Evolutionary conservation across 768 basidiomycete species (phyloP).

Genomic region (Megacollybia marginata): DNA sequence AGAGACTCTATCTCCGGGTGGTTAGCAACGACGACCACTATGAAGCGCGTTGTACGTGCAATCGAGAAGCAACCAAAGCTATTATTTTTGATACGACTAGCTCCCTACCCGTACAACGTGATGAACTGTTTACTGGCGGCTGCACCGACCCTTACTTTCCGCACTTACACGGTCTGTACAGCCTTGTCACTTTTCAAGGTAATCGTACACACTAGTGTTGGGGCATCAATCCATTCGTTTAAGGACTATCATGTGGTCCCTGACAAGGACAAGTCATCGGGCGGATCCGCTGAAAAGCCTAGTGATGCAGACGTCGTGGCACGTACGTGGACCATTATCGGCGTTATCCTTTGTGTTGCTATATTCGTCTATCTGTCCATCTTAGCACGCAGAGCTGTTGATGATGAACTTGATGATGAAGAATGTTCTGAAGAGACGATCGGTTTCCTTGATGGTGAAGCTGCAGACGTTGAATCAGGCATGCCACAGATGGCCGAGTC

Average conservation of each 20-base stretch:
- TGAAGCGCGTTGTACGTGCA: slow-evolving; percentile 78
- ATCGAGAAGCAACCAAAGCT: slow-evolving; percentile 84
- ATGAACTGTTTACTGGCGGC: slow-evolving; percentile 93
- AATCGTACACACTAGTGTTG: slow-evolving; percentile 84
- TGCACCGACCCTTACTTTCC: slow-evolving; percentile 71
- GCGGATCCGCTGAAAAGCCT: slow-evolving; percentile 18
- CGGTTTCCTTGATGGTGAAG: slow-evolving; percentile 37
- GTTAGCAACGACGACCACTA: slow-evolving; percentile 61
- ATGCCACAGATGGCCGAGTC: slow-evolving; percentile 40
- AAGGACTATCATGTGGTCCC: slow-evolving; percentile 47
- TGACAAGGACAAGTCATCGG: slow-evolving; percentile 20
- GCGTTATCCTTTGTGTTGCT: slow-evolving; percentile 62
- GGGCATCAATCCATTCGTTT: slow-evolving; percentile 82
- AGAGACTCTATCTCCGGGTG: slow-evolving; percentile 64
- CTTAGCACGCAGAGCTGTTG: slow-evolving; percentile 63
- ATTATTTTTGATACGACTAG: slow-evolving; percentile 85
- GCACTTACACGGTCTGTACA: slow-evolving; percentile 75
- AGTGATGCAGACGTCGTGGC: slow-evolving; percentile 41
- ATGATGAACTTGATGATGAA: slow-evolving; percentile 41
- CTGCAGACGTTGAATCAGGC: slow-evolving; percentile 18
- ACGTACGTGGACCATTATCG: slow-evolving; percentile 58
- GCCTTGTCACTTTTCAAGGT: slow-evolving; percentile 84
- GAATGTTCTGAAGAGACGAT: slow-evolving; percentile 41
- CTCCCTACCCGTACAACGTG: slow-evolving; percentile 91
- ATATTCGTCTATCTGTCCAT: slow-evolving; percentile 76